These are phyloP conservation scores for Mycena filopes DNA, from an alignment of 768 basidiomycete species.

Conservation along the genomic window DNA sequence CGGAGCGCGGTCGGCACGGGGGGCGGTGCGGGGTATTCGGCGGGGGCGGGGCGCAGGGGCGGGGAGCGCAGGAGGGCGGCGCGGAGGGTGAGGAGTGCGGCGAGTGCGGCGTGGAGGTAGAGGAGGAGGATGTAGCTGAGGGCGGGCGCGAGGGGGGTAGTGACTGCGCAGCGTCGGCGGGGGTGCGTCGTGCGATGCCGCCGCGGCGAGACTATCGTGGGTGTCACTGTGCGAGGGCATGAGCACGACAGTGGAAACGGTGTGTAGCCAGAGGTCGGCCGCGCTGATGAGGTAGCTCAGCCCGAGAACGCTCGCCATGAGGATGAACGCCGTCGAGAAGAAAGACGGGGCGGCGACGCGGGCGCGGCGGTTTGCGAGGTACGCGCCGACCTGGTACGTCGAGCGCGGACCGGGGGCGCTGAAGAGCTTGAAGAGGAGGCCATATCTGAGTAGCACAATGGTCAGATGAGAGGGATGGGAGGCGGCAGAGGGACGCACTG, in stretches of 20 bases:
- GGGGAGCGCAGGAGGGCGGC: conserved; percentile 23
- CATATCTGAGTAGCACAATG: conserved; percentile 19
- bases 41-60: conserved; percentile 5
- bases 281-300: conserved; percentile 23
- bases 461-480: background rate
- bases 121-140: conserved; percentile 24
- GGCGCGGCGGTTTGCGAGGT: conserved; percentile 8
- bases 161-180: conserved; percentile 7
- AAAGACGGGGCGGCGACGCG: conserved; percentile 24
- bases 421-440: conserved; percentile 29
- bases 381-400: conserved; percentile 11
- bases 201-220: too few species aligned
- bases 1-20: conserved; percentile 24
- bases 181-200: too few species aligned
- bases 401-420: conserved; percentile 19
- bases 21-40: too few species aligned
- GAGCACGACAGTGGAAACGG: conserved; percentile 18
- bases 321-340: conserved; percentile 23
- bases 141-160: conserved; percentile 30
- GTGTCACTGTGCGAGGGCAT: background rate
- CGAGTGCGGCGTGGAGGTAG: conserved; percentile 26
- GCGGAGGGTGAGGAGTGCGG: conserved; percentile 15
- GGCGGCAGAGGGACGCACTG: conserved; percentile 21
- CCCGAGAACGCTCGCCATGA: conserved; percentile 10
- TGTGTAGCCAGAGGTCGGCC: conserved; percentile 33